A percentile compares a stretch with the other conserved stretches of the same genome.
Conservation (phyloP, 2,329 filamentous ascomycete genomes). For the Curvularia hawaiiensis region DNA sequence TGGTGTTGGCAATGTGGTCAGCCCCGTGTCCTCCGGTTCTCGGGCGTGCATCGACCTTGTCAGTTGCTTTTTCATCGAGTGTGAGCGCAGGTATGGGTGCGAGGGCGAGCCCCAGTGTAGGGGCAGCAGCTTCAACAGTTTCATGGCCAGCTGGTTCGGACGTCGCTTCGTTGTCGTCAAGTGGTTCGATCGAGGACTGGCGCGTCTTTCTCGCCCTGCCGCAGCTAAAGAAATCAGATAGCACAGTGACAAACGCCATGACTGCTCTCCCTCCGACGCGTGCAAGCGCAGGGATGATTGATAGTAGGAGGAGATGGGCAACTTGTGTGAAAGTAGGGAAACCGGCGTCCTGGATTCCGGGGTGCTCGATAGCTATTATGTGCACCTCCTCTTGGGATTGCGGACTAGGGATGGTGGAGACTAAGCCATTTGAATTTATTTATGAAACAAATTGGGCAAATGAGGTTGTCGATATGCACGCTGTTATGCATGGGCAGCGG, state of each 20-base stretch:
- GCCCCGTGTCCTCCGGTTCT: background rate
- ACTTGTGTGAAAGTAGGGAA: slow-evolving; percentile 8
- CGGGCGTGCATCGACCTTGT: background rate
- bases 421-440: slow-evolving; percentile 7
- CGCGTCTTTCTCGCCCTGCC: slow-evolving; percentile 13
- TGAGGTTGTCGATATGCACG: slow-evolving; percentile 8
- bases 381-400: slow-evolving; percentile 2
- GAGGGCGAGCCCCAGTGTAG: background rate
- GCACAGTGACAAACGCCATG: slow-evolving; percentile 14
- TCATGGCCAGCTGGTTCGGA: slow-evolving; percentile 4
- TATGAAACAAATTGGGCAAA: slow-evolving; percentile 15
- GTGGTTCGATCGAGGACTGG: slow-evolving; percentile 5
- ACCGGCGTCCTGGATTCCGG: slow-evolving; percentile 2
- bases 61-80: slow-evolving; percentile 4
- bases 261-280: slow-evolving; percentile 12
- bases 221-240: slow-evolving; percentile 19
- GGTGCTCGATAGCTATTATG: slow-evolving; percentile 12
- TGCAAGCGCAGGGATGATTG: slow-evolving; percentile 4
- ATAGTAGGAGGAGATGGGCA: slow-evolving; percentile 7
- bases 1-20: background rate
- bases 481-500: slow-evolving; percentile 1
- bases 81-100: background rate
- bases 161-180: slow-evolving; percentile 8
- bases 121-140: slow-evolving; percentile 10
- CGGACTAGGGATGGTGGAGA: slow-evolving; percentile 1